These are phyloP conservation scores for Veloporphyrellus conicus DNA, from an alignment of 1,284 basidiomycete genomes.

Conservation along the genomic window DNA sequence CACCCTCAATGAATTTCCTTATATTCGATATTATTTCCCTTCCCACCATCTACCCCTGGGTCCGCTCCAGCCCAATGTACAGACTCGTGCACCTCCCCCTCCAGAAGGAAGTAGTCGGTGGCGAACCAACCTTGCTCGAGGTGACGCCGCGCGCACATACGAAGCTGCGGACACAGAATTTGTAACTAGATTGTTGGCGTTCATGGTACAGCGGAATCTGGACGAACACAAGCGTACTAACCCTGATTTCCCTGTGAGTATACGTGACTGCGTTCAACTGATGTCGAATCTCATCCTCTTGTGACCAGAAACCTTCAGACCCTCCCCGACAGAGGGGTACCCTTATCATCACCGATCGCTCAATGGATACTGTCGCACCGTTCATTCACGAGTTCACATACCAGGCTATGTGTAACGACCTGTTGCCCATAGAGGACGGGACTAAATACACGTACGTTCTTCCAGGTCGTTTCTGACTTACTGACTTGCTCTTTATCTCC, in stretches of 20 bases:
- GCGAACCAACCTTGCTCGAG: constrained; percentile 71
- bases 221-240: constrained; percentile 85
- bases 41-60: constrained; percentile 82
- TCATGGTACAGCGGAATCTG: constrained; percentile 74
- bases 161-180: constrained; percentile 69
- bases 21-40: constrained; percentile 91
- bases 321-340: constrained; percentile 71
- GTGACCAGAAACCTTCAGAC: constrained; percentile 58
- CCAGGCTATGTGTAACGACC: constrained; percentile 97
- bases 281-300: constrained; percentile 6
- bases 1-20: constrained; percentile 89
- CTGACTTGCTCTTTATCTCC: constrained; percentile 2
- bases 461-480: background rate
- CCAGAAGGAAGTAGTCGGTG: constrained; percentile 59
- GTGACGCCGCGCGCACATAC: constrained; percentile 57
- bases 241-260: constrained; percentile 75
- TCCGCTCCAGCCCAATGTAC: constrained; percentile 64
- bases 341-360: constrained; percentile 89
- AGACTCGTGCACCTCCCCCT: constrained; percentile 60
- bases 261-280: background rate
- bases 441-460: constrained; percentile 74
- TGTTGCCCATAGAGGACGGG: constrained; percentile 85
- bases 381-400: constrained; percentile 98
- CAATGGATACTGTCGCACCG: constrained; percentile 90
- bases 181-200: constrained; percentile 74